Evolutionary conservation across 176 grass and related monocot genomes (phyloP), one percentile per base, ranked within the genome.

Genomic region (Aegilops umbellulata): DNA sequence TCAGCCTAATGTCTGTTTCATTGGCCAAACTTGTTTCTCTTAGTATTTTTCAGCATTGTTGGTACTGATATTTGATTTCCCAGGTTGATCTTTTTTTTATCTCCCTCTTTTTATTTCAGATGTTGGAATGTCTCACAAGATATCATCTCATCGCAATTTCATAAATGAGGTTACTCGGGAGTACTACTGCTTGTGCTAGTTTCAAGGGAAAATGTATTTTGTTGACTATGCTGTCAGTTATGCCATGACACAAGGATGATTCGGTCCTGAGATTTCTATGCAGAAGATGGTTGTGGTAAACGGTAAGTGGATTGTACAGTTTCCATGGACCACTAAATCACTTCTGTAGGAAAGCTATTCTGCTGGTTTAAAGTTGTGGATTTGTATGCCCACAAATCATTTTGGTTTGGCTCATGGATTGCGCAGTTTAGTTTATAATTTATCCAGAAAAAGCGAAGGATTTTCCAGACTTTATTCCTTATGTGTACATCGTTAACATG

Each of bases 81-180:
- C 60, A 65, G 64, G 72, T 84, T 84, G 27, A 74, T 65, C 4
- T n/a, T 35, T 65, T 65, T 74, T 66, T 49, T 36, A 76, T n/a
- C 60, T 34, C 32, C 13, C 13, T 84, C 11, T 64, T 84, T 64
- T n/a, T 16, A 19, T 76, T 35, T 85, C 60, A 84, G 82, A 36
- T 78, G 42, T 78, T 6, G 7, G 39, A 77, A 66, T 25, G 64
- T 27, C 66, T 58, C 22, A 58, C 22, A 24, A 71, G 35, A 77
- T 85, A 51, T 35, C 46, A n/a, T 74, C 47, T 53, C 12, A 4
- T 17, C 30, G 29, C 15, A 26, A 25, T 15, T 14, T 72, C 10
- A 34, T 23, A 65, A 49, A 27, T 24, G 35, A 36, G 34, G 35
- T 36, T 8, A 36, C 35, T 36, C 1, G 35, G 34, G 35, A 78